Evolutionary conservation across 1,284 basidiomycete genomes (phyloP), one percentile per base, ranked within the genome.

Genomic region (Erythrobasidium hasegawianum): DNA sequence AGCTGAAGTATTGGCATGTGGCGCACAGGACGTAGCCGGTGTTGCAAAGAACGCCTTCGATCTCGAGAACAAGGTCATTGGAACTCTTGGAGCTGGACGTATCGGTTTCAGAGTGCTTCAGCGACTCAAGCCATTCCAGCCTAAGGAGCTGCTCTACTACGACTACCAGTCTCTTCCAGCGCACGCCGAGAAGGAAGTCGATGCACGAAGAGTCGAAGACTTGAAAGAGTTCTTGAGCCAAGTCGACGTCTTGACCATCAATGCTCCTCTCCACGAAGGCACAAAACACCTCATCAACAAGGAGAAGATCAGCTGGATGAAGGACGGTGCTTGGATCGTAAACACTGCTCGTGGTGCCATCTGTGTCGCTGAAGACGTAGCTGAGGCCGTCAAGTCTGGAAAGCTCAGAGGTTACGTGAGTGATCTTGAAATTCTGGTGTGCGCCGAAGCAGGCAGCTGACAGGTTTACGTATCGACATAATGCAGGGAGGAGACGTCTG

Each of bases 61-160:
- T 78, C 81, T 96, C 68, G 92, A 96, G 80, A 85, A 84, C 78
- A 96, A 95, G 81, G 88, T 92, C 57, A 85, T 95, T 66, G 91
- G 90, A 29, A 92, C 90, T 43, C 87, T 93, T 68, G 90, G 90
- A 69, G 71, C 71, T 18, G 73, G 72, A 33, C 75, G 89, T 64
- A 95, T 96, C 76, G 93, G 90, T 13, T 90, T 90, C 82, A 84
- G 90, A 76, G 70, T 96, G 22, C 83, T 96, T 54, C 88, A 96
- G 79, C 86, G 93, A 68, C 81, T 97, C 60, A 76, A 84, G 67
- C 88, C 90, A 2, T 97, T 97, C 81, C 83, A 92, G 80, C 85
- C 84, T 82, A 94, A 93, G 78, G 90, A 95, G 77, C 85, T 96
- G 57, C 79, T 95, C 62, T 96, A 94, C 83, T 96, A 88, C 78